phyloP scores from a whole-genome alignment of 2,329 filamentous ascomycete species.

The Fulvia fulva region DNA sequence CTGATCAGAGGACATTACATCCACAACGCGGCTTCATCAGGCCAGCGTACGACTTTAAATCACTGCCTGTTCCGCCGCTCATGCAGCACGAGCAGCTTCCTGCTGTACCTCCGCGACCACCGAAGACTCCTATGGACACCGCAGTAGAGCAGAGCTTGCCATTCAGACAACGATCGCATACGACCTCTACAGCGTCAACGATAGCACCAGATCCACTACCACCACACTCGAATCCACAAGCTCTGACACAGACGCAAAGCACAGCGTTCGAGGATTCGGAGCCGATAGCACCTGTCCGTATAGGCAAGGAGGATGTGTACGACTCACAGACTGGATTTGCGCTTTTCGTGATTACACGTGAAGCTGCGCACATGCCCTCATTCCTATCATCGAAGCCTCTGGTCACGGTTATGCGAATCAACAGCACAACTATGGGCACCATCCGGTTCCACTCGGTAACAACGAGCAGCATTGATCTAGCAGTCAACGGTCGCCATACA shows the following conservation, averaged over 20 bases:
- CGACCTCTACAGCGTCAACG: conserved; percentile 2
- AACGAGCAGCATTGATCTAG: conserved; percentile 17
- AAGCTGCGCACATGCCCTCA: conserved; percentile 19
- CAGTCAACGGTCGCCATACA: conserved; percentile 13
- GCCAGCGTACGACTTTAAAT: conserved; percentile 3
- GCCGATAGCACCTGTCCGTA: conserved; percentile 16
- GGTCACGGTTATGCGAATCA: conserved; percentile 14
- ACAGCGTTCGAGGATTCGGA: conserved; percentile 14
- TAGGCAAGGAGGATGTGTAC: conserved; percentile 18
- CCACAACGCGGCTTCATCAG: neutral
- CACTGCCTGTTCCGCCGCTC: neutral
- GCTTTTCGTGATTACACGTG: conserved; percentile 16
- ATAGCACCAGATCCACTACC: conserved; percentile 22
- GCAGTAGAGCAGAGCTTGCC: neutral
- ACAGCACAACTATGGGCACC: conserved; percentile 12
- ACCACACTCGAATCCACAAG: conserved; percentile 23
- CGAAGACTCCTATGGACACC: neutral
- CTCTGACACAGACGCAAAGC: conserved; percentile 18
- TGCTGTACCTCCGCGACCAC: conserved; percentile 7
- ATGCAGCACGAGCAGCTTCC: conserved; percentile 1
- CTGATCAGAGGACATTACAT: conserved; percentile 3
- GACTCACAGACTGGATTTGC: conserved; percentile 11
- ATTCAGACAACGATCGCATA: neutral
- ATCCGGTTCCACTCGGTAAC: conserved; percentile 22
- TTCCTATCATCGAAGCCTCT: conserved; percentile 22